Evolutionary conservation across 169 alveolate species (phyloP).

Genomic region (Babesia microti): DNA sequence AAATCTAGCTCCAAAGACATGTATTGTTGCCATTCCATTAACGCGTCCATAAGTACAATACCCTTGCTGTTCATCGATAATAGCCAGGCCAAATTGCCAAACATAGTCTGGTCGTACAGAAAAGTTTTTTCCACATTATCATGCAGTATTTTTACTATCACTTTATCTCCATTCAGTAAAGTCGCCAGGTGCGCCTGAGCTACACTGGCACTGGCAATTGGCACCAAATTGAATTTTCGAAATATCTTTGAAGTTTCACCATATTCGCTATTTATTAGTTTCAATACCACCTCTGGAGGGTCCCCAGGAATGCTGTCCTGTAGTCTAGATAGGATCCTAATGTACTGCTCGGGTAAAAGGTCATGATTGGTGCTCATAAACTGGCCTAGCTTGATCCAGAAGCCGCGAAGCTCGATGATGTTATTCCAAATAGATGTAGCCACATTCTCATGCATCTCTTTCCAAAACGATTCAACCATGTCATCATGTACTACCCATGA

Average conservation of each 20-base stretch:
- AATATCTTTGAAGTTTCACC: slow-evolving; percentile 54
- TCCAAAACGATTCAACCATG: slow-evolving; percentile 78
- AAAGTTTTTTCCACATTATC: slow-evolving; percentile 61
- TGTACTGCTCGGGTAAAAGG: slow-evolving; percentile 72
- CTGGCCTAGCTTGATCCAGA: slow-evolving; percentile 89
- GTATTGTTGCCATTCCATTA: slow-evolving; percentile 76
- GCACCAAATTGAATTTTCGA: slow-evolving; percentile 51
- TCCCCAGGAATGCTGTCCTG: slow-evolving; percentile 81
- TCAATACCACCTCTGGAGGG: slow-evolving; percentile 50
- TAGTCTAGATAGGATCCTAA: slow-evolving; percentile 66
- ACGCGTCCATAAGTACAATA: slow-evolving; percentile 53
- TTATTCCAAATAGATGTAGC: slow-evolving; percentile 72
- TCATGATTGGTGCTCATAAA: slow-evolving; percentile 79
- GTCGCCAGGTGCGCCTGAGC: slow-evolving; percentile 72
- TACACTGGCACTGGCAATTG: slow-evolving; percentile 69
- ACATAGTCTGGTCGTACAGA: slow-evolving; percentile 56
- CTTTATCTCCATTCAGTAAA: slow-evolving; percentile 53
- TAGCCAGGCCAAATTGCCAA: slow-evolving; percentile 62
- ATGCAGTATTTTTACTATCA: slow-evolving; percentile 67
- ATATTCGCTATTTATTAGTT: slow-evolving; percentile 62
- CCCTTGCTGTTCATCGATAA: slow-evolving; percentile 52
- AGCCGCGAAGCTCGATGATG: slow-evolving; percentile 72
- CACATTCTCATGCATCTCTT: slow-evolving; percentile 70
- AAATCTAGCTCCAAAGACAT: slow-evolving; percentile 76
- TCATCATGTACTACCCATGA: too few relatives aligned